Conservation (phyloP, 176 grass and related monocot genomes). For the Phoenix dactylifera region DNA sequence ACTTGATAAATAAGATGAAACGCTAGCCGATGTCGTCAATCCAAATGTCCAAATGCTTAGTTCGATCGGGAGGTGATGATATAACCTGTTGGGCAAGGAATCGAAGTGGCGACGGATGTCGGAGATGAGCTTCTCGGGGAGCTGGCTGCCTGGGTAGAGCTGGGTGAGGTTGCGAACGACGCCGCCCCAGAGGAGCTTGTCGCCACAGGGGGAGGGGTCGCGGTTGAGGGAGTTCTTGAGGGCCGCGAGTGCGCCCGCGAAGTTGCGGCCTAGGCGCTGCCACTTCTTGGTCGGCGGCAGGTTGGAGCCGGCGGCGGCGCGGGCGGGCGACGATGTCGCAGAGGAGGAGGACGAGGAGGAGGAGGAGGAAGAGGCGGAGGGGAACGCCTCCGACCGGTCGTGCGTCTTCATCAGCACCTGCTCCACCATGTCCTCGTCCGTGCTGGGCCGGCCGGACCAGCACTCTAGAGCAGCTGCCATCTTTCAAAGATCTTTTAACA, state of each 20-base stretch:
- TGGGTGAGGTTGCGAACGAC: constrained; percentile 56
- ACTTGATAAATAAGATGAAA: too few species aligned
- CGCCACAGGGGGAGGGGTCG: constrained; percentile 43
- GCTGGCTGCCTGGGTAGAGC: constrained; percentile 61
- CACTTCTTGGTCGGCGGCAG: constrained; percentile 59
- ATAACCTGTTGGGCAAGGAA: constrained; percentile 77
- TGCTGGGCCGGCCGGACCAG: constrained; percentile 96
- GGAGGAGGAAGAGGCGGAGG: constrained; percentile 39
- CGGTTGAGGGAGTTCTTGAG: constrained; percentile 83
- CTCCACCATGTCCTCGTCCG: constrained; percentile 97
- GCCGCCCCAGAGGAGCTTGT: constrained; percentile 31
- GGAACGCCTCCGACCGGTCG: constrained; percentile 63
- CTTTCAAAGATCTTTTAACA: background rate
- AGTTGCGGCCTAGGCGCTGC: constrained; percentile 84
- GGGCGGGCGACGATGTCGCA: constrained; percentile 3
- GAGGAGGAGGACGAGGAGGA: constrained; percentile 24
- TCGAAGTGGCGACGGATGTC: constrained; percentile 94
- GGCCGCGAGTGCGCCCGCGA: constrained; percentile 76
- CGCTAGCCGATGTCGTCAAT: too few species aligned
- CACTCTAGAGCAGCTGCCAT: constrained; percentile 98
- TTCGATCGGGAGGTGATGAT: constrained; percentile 1
- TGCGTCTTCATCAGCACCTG: constrained; percentile 93
- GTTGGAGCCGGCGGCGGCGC: constrained; percentile 10
- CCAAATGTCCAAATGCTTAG: too few species aligned
- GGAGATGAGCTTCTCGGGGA: constrained; percentile 81